Base-by-base conservation (phyloP, 139 green algal species). In the Klebsormidium nitens region DNA sequence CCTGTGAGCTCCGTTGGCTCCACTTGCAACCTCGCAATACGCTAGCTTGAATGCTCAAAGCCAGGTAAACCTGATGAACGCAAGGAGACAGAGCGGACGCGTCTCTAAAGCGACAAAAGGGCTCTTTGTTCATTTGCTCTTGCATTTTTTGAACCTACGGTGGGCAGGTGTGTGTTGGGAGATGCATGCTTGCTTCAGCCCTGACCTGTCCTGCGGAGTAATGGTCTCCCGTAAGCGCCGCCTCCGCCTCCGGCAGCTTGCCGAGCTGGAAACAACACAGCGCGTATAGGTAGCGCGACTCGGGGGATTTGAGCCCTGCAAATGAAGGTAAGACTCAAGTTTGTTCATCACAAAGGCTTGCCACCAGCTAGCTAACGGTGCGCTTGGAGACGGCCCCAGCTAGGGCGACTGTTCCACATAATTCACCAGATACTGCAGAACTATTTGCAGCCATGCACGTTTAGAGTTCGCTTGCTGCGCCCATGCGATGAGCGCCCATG, bases 261-360 rank as follows among this genome's bases (percentile, higher is more conserved):
- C 84, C 79, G 71, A 96, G 74, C 34, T 89, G 68, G 40, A 93
- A 66, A 79, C 86, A 93, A 71, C 81, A 89, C 36, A 89, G 73
- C 0, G 92, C 92, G 61, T 90, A 81, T 57, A 97, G 70, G 78
- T 96, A 97, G 32, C 92, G 74, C 61, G 79, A 83, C 56, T 83
- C 19, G 29, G 56, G 36, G 14, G 71, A 70, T 19, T 66, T 67
- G 26, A 32, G 34, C 5, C 77, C 66, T 58, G 56, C 19, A 52
- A 44, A 23, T 28, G 1, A 29, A 37, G 23, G 40, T n/a, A 34
- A 59, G 26, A 58, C 26, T 31, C 28, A 36, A 35, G 50, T 11
- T 34, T 8, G 17, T 34, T 26, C 14, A 8, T 14, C 17, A n/a
- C 19, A 26, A 5, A 26, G 11, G 17, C 17, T 36, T 5, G 50